phyloP scores from a whole-genome alignment of 805 yeast genomes.

The Saturnispora zaruensis region DNA sequence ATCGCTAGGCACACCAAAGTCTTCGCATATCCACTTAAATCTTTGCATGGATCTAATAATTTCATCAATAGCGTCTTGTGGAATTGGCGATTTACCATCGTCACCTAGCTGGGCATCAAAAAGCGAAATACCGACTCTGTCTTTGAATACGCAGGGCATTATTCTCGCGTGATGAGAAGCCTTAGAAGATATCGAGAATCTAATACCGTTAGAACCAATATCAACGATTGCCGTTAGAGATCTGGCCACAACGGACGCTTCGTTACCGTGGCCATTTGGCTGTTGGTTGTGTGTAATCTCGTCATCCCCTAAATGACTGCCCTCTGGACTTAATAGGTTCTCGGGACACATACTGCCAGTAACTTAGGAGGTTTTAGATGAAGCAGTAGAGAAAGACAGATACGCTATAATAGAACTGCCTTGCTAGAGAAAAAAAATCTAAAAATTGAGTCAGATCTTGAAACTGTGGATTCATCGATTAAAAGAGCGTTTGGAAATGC shows the following conservation, averaged over 20 bases:
- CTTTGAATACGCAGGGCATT: slow-evolving; percentile 72
- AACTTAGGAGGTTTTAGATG: neutral
- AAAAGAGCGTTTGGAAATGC: too few species aligned
- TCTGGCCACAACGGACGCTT: slow-evolving; percentile 49
- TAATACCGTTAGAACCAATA: slow-evolving; percentile 67
- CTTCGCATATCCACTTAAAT: slow-evolving; percentile 61
- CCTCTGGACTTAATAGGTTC: slow-evolving; percentile 23
- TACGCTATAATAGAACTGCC: neutral
- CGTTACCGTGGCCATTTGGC: slow-evolving; percentile 27
- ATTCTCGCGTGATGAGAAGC: slow-evolving; percentile 65
- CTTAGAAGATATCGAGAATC: slow-evolving; percentile 63
- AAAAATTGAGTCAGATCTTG: neutral
- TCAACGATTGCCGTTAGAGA: slow-evolving; percentile 61
- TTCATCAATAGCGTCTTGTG: slow-evolving; percentile 47
- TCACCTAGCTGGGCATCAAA: slow-evolving; percentile 50
- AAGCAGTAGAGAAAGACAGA: neutral
- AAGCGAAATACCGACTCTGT: slow-evolving; percentile 59
- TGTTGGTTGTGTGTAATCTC: neutral
- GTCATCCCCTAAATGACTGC: slow-evolving; percentile 18
- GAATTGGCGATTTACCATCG: slow-evolving; percentile 42
- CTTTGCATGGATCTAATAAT: slow-evolving; percentile 57
- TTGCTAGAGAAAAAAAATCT: neutral
- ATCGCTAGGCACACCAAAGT: slow-evolving; percentile 56
- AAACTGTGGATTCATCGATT: neutral
- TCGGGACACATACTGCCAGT: slow-evolving; percentile 18